Evolutionary conservation across 352 stramenopile genomes (phyloP), one percentile per base, ranked within the genome.

Genomic region (Phytophthora citricola): DNA sequence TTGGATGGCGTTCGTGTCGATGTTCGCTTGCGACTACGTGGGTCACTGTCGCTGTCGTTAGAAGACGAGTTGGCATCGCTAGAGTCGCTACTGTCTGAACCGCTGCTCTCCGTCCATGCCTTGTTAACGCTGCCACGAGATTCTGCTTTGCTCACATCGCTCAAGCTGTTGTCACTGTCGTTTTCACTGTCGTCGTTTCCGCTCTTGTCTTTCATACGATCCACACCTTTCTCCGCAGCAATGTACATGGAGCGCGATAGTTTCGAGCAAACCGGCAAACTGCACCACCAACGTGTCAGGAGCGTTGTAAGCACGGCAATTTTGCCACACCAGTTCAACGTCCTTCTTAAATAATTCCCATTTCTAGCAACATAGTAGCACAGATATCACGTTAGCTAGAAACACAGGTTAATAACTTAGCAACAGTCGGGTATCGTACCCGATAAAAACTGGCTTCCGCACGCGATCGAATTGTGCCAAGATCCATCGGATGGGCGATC

Each of bases 401-500:
- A 15, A 47, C 31, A 36, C 29, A 31, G 5, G 32, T 31, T 12
- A 29, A 32, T 43, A 38, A n/a, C 1, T 36, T 24, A 10, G 31
- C 24, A 24, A 34, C 12, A 39, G 0, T 9, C 1, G 39, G 11
- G 20, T 17, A 4, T 45, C 71, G 38, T 75, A 95, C 89, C 71
- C 65, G 74, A 64, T 97, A 97, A 66, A 83, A 87, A 26, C 71
- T 81, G 40, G 56, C 58, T 27, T 83, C 69, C 1, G 89, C 53
- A 17, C 87, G 87, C 15, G 73, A 78, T 24, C 76, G 81, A 54
- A 97, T 92, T 3, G 90, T 97, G 11, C 85, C 87, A 11, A 97
- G 73, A 63, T 97, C 90, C 63, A 97, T 97, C 1, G 90, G 90
- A 6, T 93, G 71, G 49, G 88, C 66, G 58, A 97, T 91, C 29